A percentile compares a stretch with the other conserved stretches of the same genome.
These are phyloP conservation scores for Diaporthe helianthi DNA, from an alignment of 2,329 filamentous ascomycete genomes.

Conservation along the genomic window DNA sequence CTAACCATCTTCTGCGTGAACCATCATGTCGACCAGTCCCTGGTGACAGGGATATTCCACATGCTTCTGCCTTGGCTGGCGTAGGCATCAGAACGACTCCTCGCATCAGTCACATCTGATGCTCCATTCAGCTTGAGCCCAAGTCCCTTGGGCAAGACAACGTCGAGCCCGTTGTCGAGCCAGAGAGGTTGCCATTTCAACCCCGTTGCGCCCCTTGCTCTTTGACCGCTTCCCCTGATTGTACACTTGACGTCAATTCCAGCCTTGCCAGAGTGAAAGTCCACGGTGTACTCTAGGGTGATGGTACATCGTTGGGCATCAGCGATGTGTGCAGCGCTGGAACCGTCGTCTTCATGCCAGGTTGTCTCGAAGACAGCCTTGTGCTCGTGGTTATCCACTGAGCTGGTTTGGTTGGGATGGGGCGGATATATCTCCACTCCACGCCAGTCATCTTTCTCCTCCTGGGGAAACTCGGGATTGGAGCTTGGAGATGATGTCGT, in stretches of 20 bases:
- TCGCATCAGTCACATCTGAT: not conserved
- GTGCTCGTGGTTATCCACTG: not conserved
- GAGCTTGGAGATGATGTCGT: conserved; percentile 28
- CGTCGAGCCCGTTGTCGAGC: conserved; percentile 11
- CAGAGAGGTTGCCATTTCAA: not conserved
- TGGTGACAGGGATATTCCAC: not conserved
- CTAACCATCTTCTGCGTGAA: not conserved
- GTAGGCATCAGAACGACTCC: not conserved
- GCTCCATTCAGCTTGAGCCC: not conserved
- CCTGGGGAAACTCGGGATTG: conserved; percentile 41
- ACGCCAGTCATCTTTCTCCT: conserved; percentile 44
- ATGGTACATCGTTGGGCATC: not conserved
- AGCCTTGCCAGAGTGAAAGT: not conserved
- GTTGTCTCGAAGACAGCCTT: conserved; percentile 37
- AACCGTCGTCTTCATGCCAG: conserved; percentile 45
- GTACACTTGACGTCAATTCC: not conserved
- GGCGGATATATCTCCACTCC: conserved; percentile 47
- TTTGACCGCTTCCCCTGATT: not conserved
- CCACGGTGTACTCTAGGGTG: conserved; percentile 4
- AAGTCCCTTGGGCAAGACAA: not conserved
- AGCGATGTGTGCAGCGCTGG: conserved; percentile 39
- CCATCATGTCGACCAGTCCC: not conserved
- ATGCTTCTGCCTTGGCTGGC: not conserved
- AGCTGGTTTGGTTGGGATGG: conserved; percentile 31
- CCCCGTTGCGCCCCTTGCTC: not conserved